Evolutionary conservation across 805 yeast species (phyloP).

Genomic region (Lipomyces yamanashiensis): DNA sequence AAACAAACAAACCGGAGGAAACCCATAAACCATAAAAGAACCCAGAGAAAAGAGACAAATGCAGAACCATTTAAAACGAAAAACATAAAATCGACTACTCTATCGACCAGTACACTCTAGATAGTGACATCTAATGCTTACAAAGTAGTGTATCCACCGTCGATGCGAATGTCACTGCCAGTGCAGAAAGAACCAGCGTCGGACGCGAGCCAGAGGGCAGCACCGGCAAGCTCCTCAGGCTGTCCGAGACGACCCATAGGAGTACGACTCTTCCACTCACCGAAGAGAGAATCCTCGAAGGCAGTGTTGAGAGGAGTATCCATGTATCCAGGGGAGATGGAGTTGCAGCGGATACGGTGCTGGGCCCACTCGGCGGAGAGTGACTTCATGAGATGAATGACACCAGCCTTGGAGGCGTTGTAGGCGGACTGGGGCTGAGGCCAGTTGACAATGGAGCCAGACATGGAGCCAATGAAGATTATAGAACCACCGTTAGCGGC

Average conservation of each 20-base stretch:
- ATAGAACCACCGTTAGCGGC: constrained; percentile 61
- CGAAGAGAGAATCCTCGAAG: constrained; percentile 52
- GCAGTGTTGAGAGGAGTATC: constrained; percentile 70
- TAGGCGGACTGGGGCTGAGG: constrained; percentile 74
- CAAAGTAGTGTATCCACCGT: constrained; percentile 58
- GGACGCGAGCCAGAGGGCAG: constrained; percentile 64
- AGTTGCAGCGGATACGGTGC: constrained; percentile 66
- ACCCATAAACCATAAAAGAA: not conserved
- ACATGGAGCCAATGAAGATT: constrained; percentile 71
- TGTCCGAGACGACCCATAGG: constrained; percentile 73
- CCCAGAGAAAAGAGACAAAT: constrained; percentile 1
- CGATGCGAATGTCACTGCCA: constrained; percentile 68
- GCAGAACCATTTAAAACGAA: not conserved
- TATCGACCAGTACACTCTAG: too few species aligned
- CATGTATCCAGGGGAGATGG: constrained; percentile 72
- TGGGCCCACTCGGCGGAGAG: constrained; percentile 77
- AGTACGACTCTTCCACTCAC: constrained; percentile 66
- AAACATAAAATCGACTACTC: too few species aligned
- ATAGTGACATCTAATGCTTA: not conserved
- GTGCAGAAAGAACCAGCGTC: constrained; percentile 65
- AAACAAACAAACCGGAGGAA: not conserved
- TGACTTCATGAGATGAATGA: constrained; percentile 67
- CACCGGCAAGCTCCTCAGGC: constrained; percentile 68
- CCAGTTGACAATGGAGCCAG: constrained; percentile 71
- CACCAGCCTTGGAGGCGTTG: constrained; percentile 76